A percentile compares a stretch with the other conserved stretches of the same genome.
Evolutionary conservation across 2,329 filamentous ascomycete genomes (phyloP).

Genomic region (Apiospora hydei): DNA sequence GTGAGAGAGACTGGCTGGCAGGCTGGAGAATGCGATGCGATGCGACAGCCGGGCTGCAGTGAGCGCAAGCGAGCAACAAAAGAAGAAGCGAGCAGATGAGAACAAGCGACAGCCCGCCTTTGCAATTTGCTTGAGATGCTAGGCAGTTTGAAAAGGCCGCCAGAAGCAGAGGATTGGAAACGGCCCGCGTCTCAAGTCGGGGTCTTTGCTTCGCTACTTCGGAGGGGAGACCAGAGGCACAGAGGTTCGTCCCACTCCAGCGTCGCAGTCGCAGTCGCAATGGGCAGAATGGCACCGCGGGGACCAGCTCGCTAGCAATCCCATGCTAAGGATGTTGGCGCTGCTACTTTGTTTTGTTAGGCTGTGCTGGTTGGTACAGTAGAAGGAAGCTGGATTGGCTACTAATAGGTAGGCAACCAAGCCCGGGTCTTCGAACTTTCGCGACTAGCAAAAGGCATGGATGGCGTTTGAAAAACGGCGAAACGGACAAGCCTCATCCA

Average conservation of each 20-base stretch:
- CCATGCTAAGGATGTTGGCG: too few species aligned
- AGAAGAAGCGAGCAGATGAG: background rate
- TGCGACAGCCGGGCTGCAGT: background rate
- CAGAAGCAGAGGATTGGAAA: background rate
- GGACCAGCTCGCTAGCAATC: background rate
- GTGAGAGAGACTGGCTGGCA: background rate
- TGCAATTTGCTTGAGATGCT: constrained; percentile 11
- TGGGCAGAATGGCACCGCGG: background rate
- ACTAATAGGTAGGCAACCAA: background rate
- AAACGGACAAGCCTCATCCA: constrained; percentile 5
- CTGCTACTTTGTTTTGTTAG: too few species aligned
- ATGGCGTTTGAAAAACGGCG: constrained; percentile 8
- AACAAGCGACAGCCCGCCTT: background rate
- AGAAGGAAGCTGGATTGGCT: background rate
- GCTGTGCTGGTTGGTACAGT: background rate
- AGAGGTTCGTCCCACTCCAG: background rate
- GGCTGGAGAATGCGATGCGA: background rate
- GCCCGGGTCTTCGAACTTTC: background rate
- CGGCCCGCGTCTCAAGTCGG: constrained; percentile 2
- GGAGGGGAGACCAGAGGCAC: background rate
- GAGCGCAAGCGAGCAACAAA: too few species aligned
- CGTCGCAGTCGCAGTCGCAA: background rate
- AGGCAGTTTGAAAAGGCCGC: background rate
- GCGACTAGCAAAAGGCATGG: background rate
- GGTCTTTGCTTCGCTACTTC: background rate